Conservation (phyloP, 2,329 filamentous ascomycete species). For the Gyromitra esculenta region DNA sequence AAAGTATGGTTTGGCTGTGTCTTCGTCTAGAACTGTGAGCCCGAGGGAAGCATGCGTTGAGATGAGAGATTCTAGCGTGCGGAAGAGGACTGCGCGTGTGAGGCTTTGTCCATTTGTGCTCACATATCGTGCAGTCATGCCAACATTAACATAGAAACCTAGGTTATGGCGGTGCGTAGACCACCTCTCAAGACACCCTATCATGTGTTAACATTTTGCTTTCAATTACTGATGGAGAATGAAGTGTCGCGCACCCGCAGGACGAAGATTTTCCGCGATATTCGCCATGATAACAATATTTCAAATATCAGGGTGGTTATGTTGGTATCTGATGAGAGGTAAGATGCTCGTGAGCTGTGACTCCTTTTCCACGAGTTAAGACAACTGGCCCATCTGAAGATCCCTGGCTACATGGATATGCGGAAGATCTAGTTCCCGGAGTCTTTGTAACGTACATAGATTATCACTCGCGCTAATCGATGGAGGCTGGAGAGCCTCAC, state of each 20-base stretch:
- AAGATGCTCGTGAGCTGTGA: background rate
- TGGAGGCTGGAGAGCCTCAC: background rate
- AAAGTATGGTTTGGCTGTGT: constrained; percentile 63
- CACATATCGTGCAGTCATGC: constrained; percentile 53
- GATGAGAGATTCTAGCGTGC: constrained; percentile 59
- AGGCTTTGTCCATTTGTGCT: constrained; percentile 20
- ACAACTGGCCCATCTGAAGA: background rate
- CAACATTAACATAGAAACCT: constrained; percentile 53
- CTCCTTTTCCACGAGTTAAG: background rate
- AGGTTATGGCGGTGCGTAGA: constrained; percentile 48
- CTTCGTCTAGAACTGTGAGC: constrained; percentile 64
- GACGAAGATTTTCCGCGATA: constrained; percentile 40
- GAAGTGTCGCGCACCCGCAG: constrained; percentile 13
- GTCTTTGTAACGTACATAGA: background rate
- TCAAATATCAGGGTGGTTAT: background rate
- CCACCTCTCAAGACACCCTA: constrained; percentile 52
- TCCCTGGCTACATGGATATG: background rate
- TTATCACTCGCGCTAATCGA: constrained; percentile 5
- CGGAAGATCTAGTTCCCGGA: background rate
- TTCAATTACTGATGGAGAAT: background rate
- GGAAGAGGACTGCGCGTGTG: constrained; percentile 37
- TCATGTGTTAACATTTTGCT: background rate
- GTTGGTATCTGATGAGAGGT: background rate
- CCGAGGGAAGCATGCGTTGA: constrained; percentile 64
- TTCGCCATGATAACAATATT: constrained; percentile 13